Conservation (phyloP, 2,329 filamentous ascomycete species). For the Bipolaris zeicola region DNA sequence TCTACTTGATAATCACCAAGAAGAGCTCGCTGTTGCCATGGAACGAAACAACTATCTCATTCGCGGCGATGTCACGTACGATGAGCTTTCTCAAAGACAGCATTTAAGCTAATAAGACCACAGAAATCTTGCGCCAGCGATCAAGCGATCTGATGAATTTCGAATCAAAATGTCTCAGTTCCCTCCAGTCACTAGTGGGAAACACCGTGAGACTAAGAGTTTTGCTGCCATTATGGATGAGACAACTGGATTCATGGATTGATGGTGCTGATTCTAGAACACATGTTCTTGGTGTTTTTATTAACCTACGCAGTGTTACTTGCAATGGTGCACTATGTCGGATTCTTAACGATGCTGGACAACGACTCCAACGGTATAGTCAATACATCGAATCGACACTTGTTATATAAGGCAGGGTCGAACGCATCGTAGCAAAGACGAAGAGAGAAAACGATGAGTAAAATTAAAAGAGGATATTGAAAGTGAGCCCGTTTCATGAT, state of each 20-base stretch:
- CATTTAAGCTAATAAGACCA: background rate
- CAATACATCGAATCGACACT: background rate
- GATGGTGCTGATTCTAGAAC: slow-evolving; percentile 5
- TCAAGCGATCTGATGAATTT: slow-evolving; percentile 56
- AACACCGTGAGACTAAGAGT: slow-evolving; percentile 44
- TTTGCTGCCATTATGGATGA: slow-evolving; percentile 47
- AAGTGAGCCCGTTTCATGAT: no score
- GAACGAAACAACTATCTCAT: slow-evolving; percentile 76
- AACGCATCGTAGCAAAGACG: background rate
- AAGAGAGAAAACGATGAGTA: no score
- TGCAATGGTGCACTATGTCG: background rate
- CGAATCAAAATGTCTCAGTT: slow-evolving; percentile 40
- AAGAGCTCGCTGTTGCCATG: slow-evolving; percentile 80
- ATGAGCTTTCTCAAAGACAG: background rate
- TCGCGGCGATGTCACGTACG: slow-evolving; percentile 70
- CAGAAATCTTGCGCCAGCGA: slow-evolving; percentile 56
- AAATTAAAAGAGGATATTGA: no score
- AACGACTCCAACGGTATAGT: background rate
- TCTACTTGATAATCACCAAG: slow-evolving; percentile 89
- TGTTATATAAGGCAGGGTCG: background rate
- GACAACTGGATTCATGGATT: slow-evolving; percentile 43
- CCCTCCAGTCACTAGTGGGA: slow-evolving; percentile 43
- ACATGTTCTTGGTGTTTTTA: background rate
- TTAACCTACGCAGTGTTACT: background rate
- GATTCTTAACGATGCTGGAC: background rate